These are phyloP conservation scores for Sugiyamaella smithiae DNA, from an alignment of 805 yeast species.

Conservation along the genomic window DNA sequence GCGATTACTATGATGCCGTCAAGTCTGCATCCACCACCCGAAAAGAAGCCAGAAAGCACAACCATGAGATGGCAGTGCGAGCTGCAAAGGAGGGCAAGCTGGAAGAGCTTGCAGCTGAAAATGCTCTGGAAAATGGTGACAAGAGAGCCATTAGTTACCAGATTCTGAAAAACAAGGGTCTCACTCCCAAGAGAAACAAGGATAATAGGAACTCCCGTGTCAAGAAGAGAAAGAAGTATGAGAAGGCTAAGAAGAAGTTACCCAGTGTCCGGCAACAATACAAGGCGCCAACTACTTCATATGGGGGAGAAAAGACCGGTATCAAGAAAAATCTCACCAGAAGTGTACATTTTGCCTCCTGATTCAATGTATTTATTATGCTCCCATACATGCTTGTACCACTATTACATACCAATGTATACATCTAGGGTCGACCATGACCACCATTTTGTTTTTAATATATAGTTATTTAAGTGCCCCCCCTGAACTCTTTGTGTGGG, in stretches of 20 bases:
- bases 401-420: no score
- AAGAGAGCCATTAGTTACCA: slow-evolving; percentile 95
- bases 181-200: slow-evolving; percentile 89
- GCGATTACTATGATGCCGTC: slow-evolving; percentile 57
- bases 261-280: slow-evolving; percentile 88
- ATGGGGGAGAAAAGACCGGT: slow-evolving; percentile 95
- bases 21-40: slow-evolving; percentile 47
- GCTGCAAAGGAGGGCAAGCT: slow-evolving; percentile 86
- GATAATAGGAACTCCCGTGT: slow-evolving; percentile 94
- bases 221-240: slow-evolving; percentile 97
- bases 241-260: slow-evolving; percentile 89
- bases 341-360: slow-evolving; percentile 62
- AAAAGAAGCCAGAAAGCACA: slow-evolving; percentile 53
- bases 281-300: slow-evolving; percentile 69
- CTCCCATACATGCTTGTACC: no score
- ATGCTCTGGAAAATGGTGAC: slow-evolving; percentile 67
- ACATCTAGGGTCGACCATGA: no score
- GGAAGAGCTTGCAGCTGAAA: slow-evolving; percentile 63
- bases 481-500: no score
- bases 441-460: no score
- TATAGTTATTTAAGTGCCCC: no score
- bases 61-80: slow-evolving; percentile 65
- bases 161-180: slow-evolving; percentile 93
- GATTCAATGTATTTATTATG: slow-evolving; percentile 5
- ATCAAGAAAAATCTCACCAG: slow-evolving; percentile 90